These are phyloP conservation scores for Aspergillus indologenus DNA, from an alignment of 495 filamentous ascomycete genomes.

Conservation along the genomic window DNA sequence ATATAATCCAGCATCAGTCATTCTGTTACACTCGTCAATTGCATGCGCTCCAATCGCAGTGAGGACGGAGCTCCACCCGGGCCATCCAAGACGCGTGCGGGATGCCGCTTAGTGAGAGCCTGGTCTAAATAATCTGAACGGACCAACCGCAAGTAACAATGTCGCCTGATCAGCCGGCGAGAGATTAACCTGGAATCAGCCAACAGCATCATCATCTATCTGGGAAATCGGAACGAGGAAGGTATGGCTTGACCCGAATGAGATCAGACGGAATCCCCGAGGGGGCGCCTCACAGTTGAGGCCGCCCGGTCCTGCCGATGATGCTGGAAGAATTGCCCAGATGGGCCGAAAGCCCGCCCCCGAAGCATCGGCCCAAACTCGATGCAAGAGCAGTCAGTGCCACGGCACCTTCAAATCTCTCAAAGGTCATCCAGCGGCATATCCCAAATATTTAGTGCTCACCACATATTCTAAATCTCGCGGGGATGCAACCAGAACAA, in stretches of 20 bases:
- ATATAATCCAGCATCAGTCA: neutral
- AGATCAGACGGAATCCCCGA: neutral
- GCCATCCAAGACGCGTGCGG: neutral
- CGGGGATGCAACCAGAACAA: neutral
- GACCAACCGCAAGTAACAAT: too few relatives aligned
- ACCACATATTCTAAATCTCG: neutral
- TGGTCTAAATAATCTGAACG: too few relatives aligned
- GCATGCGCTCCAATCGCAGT: neutral
- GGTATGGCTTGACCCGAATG: neutral
- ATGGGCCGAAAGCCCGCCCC: neutral
- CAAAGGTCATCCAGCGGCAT: neutral
- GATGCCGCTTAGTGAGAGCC: neutral
- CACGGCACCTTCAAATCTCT: neutral
- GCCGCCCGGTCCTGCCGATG: slow-evolving; percentile 1
- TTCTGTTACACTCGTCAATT: neutral
- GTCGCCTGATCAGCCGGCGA: neutral
- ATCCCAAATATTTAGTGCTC: neutral
- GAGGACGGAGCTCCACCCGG: neutral
- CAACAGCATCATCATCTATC: neutral
- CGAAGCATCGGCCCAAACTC: slow-evolving; percentile 3
- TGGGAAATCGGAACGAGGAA: neutral
- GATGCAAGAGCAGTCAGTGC: neutral
- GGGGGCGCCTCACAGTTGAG: neutral
- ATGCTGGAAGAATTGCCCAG: neutral
- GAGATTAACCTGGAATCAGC: neutral